Evolutionary conservation across 192 early-diverging fungal genomes (phyloP).

Genomic region (Gaertneriomyces semiglobifer): DNA sequence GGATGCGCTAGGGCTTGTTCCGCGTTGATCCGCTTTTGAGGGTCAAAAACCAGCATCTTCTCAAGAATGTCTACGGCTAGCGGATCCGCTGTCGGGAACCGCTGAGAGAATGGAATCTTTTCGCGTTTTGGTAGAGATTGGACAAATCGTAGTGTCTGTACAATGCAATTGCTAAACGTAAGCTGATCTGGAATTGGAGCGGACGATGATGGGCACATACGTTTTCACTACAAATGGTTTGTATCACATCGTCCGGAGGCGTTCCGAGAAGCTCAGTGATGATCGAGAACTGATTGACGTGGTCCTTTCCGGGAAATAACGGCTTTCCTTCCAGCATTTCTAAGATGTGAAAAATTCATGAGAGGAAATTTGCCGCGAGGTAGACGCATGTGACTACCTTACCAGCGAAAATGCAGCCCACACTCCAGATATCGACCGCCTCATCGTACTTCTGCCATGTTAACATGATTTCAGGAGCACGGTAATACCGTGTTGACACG

Average conservation of each 20-base stretch:
- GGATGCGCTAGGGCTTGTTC: constrained; percentile 82
- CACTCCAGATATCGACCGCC: constrained; percentile 94
- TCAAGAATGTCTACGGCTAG: constrained; percentile 80
- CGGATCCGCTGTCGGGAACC: constrained; percentile 78
- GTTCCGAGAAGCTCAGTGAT: constrained; percentile 90
- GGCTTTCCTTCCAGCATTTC: constrained; percentile 97
- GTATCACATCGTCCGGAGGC: constrained; percentile 86
- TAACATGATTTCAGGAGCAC: constrained; percentile 98
- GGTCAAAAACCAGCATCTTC: constrained; percentile 91
- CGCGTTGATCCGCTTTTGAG: constrained; percentile 83
- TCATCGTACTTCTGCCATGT: constrained; percentile 97
- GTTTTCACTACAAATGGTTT: constrained; percentile 90
- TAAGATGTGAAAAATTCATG: constrained; percentile 19
- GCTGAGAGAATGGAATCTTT: constrained; percentile 73
- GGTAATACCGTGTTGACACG: constrained; percentile 95
- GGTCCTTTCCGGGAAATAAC: constrained; percentile 92
- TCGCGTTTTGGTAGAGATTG: constrained; percentile 79
- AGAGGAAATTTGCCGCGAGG: background rate
- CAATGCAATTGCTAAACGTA: background rate
- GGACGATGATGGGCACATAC: constrained; percentile 35
- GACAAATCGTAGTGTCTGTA: constrained; percentile 84
- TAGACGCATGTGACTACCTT: background rate
- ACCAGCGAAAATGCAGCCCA: constrained; percentile 90
- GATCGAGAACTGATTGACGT: constrained; percentile 94
- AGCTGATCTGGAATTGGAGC: background rate